Evolutionary conservation across 2,329 filamentous ascomycete genomes (phyloP), one percentile per base, ranked within the genome.

Genomic region (Aspergillus cejpii): DNA sequence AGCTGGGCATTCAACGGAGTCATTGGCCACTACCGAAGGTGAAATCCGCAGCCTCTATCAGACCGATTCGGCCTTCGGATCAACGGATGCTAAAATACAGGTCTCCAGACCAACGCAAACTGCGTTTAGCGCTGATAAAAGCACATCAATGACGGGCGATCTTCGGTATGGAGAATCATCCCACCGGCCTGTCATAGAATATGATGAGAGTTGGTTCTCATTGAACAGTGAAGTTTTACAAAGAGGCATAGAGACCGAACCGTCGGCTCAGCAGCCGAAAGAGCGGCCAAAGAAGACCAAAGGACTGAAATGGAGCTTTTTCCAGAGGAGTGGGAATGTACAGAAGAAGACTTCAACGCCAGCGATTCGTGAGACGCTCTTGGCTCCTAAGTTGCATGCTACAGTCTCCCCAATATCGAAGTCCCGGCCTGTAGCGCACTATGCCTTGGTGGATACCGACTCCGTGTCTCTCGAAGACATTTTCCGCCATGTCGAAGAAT

Each of bases 281-380:
- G 63, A 55, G 23, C 44, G 56, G 14, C 58, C 59, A 14, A 55
- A 52, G 36, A 59, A 57, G 55, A 65, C 17, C 64, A 65, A 49
- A 73, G 71, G 61, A 44, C 40, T 54, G 12, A 45, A 63, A 50
- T 81, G 77, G 77, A 81, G 79, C 52, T 78, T 82, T 51, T 80
- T 82, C 47, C 77, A 80, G 42, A 69, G 64, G 58, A 66, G 61
- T 37, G 51, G 49, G 47, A 58, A 50, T 28, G 54, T 45, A 41
- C 50, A 49, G 46, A 63, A 59, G 15, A 7, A 26, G 19, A 38
- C 45, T 12, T n/a, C 27, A 17, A 19, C n/a, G 10, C 17, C 20
- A 4, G 45, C 58, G 15, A 52, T 53, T 29, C 56, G 58, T 12
- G 50, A 55, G 6, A 28, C 43, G 3, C 48, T 38, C 2, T 46